Evolutionary conservation across 2,329 filamentous ascomycete genomes (phyloP).

Genomic region (Fusarium sp.): DNA sequence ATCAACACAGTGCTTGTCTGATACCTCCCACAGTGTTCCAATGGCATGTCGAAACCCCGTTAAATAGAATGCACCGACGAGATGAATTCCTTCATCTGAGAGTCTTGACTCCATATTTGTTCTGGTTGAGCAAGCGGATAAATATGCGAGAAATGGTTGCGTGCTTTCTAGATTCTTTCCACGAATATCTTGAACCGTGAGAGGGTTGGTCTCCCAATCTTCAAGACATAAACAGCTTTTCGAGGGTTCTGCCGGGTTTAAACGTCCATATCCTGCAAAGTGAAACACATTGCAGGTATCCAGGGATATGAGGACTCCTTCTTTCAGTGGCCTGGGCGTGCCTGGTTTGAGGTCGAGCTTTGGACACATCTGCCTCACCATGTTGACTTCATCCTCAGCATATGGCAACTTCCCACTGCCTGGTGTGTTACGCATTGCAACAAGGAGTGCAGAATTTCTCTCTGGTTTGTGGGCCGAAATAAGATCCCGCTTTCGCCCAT

Average conservation of each 20-base stretch:
- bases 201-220: background rate
- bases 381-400: background rate
- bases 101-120: background rate
- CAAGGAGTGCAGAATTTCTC: accelerated
- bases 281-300: background rate
- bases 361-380: background rate
- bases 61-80: background rate
- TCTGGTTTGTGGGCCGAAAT: accelerated
- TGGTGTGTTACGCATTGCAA: background rate
- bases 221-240: background rate
- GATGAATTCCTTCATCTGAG: background rate
- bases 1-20: background rate
- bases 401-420: accelerated
- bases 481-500: background rate
- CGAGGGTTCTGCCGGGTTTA: accelerated
- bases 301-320: accelerated
- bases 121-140: background rate
- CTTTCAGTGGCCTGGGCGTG: accelerated
- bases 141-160: background rate
- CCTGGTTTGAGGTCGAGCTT: accelerated
- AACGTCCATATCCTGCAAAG: background rate
- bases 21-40: background rate
- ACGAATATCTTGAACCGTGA: background rate
- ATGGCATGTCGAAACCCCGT: background rate
- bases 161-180: background rate